A percentile compares a stretch with the other conserved stretches of the same genome.
Conservation (phyloP, 768 basidiomycete species). For the Agrocybe pediades region DNA sequence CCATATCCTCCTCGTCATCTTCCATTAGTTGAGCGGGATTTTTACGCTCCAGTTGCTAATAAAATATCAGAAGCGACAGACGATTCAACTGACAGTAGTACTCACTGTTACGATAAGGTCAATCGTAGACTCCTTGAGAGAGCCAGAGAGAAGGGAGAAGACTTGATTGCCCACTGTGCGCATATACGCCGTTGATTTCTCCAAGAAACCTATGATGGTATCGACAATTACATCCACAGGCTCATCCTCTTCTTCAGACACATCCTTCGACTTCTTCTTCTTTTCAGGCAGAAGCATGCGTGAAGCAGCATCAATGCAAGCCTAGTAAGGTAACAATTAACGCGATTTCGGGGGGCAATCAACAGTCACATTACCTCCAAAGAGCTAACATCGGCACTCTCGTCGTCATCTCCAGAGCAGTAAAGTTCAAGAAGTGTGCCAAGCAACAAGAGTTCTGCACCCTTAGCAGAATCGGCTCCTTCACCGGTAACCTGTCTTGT, state of each 20-base stretch:
- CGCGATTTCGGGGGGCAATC: neutral
- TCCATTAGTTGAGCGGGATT: conserved; percentile 56
- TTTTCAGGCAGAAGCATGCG: conserved; percentile 51
- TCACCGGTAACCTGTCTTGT: conserved; percentile 22
- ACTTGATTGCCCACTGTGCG: conserved; percentile 79
- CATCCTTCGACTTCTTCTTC: conserved; percentile 44
- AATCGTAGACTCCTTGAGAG: conserved; percentile 68
- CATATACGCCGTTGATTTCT: conserved; percentile 79
- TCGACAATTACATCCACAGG: conserved; percentile 88
- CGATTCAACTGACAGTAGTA: conserved; percentile 13
- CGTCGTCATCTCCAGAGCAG: conserved; percentile 61
- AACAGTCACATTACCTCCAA: conserved; percentile 70
- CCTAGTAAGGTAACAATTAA: conserved; percentile 36
- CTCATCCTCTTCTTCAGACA: conserved; percentile 34
- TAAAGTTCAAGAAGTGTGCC: conserved; percentile 74
- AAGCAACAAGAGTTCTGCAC: conserved; percentile 69
- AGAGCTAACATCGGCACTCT: conserved; percentile 44
- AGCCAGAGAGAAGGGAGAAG: conserved; percentile 71
- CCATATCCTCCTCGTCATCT: conserved; percentile 43
- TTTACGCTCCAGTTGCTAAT: conserved; percentile 81
- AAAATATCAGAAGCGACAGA: conserved; percentile 1
- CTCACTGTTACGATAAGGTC: conserved; percentile 82
- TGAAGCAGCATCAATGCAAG: conserved; percentile 58
- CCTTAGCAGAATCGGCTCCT: conserved; percentile 59
- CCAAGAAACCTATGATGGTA: conserved; percentile 86